These are phyloP conservation scores for Spathaspora sp. DNA, from an alignment of 805 yeast species.

Conservation along the genomic window DNA sequence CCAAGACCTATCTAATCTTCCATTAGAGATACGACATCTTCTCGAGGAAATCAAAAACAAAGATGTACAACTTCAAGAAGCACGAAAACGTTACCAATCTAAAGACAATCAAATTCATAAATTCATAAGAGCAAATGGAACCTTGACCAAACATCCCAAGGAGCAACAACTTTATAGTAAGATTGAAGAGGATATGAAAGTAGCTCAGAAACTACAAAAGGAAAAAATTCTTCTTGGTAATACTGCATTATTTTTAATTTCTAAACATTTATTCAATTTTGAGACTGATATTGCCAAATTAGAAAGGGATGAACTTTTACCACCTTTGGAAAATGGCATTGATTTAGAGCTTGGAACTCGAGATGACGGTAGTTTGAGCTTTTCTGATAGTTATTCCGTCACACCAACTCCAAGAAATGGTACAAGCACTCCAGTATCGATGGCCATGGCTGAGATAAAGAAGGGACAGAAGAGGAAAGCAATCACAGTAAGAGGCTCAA, in stretches of 20 bases:
- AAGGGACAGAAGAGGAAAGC: slow-evolving; percentile 24
- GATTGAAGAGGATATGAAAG: slow-evolving; percentile 64
- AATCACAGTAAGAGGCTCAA: neutral
- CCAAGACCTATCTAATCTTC: slow-evolving; percentile 75
- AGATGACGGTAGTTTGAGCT: slow-evolving; percentile 10
- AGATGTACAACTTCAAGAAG: slow-evolving; percentile 64
- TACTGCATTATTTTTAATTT: slow-evolving; percentile 73
- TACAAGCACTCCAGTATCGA: slow-evolving; percentile 11
- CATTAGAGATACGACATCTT: slow-evolving; percentile 78
- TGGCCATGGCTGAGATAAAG: slow-evolving; percentile 14
- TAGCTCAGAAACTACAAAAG: slow-evolving; percentile 60
- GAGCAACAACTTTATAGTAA: slow-evolving; percentile 65
- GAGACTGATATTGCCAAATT: slow-evolving; percentile 73
- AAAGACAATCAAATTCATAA: slow-evolving; percentile 81
- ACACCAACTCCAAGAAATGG: slow-evolving; percentile 29
- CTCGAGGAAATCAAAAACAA: slow-evolving; percentile 72
- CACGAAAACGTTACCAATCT: slow-evolving; percentile 60
- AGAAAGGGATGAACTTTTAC: slow-evolving; percentile 78
- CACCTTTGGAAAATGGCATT: slow-evolving; percentile 40
- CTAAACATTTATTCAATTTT: slow-evolving; percentile 69
- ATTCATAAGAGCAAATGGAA: slow-evolving; percentile 77
- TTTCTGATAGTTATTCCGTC: slow-evolving; percentile 22
- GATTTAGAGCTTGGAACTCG: slow-evolving; percentile 12
- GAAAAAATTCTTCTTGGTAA: slow-evolving; percentile 79
- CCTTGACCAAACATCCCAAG: slow-evolving; percentile 75